Evolutionary conservation across 306 rosid species (phyloP), one percentile per base, ranked within the genome.

Genomic region (Begonia masoniana): DNA sequence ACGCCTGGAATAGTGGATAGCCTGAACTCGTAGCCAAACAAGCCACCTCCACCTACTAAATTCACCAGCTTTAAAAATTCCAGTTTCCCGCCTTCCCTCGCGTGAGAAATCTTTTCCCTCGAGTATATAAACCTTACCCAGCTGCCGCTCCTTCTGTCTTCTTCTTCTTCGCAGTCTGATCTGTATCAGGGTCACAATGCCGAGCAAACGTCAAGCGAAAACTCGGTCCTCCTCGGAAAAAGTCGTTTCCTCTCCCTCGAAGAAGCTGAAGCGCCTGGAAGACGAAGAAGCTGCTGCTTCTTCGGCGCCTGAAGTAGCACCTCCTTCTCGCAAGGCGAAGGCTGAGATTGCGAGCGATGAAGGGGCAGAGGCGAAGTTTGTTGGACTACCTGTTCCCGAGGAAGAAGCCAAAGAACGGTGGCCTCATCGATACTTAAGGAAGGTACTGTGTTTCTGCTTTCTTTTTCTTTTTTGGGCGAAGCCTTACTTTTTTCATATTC

Each of bases 341-440:
- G 3, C 56, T 14, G 52, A 8, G 14, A 31, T 54, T 8, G 51
- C 43, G 1, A 35, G 12, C 12, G 63, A n/a, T 0, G 75, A 62
- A 5, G 68, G 6, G 7, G 2, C 39, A 7, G 23, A 47, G 0
- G 54, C 78, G 0, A 62, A 7, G 46, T 84, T 84, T 12, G 0
- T 76, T 0, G 78, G 83, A 12, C 61, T 73, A 7, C 72, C 67
- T 0, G 21, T 81, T 58, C 53, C 74, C 0, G 68, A 26, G 0
- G 50, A 55, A 15, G 82, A 81, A 50, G 95, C 95, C 3, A 63
- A 61, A 31, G 50, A 11, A 6, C 76, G 83, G 12, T 84, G 86
- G 89, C 89, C 95, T 0, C 41, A 64, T 1, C 72, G 86, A 7
- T 84, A 84, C n/a, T 50, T 13, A 24, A 63, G 43, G 16, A 51